A percentile compares a stretch with the other conserved stretches of the same genome.
phyloP scores from a whole-genome alignment of 805 yeast genomes.

The Metschnikowia drakensbergensis region DNA sequence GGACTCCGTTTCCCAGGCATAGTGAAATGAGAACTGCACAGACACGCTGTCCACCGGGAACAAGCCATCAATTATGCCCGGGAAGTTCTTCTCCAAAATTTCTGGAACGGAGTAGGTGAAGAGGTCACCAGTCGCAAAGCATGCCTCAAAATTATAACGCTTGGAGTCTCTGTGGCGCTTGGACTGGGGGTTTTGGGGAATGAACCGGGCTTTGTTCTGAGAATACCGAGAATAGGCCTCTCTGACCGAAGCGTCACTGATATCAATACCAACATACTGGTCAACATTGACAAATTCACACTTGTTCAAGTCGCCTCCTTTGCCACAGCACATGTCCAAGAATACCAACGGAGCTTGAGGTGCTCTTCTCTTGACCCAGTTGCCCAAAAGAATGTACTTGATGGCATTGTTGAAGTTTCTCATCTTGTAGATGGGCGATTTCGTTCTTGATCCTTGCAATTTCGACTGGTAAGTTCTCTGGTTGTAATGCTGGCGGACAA shows the following conservation, averaged over 20 bases:
- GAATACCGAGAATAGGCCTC: conserved; percentile 79
- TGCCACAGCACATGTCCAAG: conserved; percentile 92
- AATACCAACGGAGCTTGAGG: conserved; percentile 39
- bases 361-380: conserved; percentile 44
- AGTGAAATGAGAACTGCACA: conserved; percentile 90
- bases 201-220: conserved; percentile 44
- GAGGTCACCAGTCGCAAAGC: conserved; percentile 90
- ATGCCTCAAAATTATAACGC: conserved; percentile 65
- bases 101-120: conserved; percentile 68
- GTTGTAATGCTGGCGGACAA: conserved; percentile 83
- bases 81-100: conserved; percentile 58
- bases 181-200: conserved; percentile 23
- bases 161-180: conserved; percentile 32
- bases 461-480: conserved; percentile 71
- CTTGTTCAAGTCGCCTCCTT: conserved; percentile 94
- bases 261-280: conserved; percentile 86
- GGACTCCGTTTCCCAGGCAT: conserved; percentile 84
- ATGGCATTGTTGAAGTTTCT: conserved; percentile 90
- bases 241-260: conserved; percentile 79
- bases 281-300: conserved; percentile 72
- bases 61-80: conserved; percentile 53
- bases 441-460: conserved; percentile 53
- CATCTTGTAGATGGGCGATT: conserved; percentile 80
- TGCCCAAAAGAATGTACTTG: conserved; percentile 78
- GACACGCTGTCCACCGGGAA: conserved; percentile 88